Base-by-base conservation (phyloP, 768 basidiomycete species). In the Coprinopsis cinerea region DNA sequence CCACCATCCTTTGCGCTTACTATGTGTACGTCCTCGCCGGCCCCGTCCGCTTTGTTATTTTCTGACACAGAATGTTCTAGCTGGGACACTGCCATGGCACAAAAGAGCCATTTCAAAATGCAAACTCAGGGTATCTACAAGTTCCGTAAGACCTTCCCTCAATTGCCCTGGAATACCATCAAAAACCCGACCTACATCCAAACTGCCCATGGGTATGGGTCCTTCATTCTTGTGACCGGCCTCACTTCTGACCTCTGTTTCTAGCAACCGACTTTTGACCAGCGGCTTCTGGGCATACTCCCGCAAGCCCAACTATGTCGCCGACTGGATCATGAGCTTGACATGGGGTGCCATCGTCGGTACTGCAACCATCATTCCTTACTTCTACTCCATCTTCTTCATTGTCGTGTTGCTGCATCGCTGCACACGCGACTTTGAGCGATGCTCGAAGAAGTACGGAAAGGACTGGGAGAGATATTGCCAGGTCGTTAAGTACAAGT, bases 71-170 rank as follows among this genome's bases (percentile, higher is more conserved):
- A n/a, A 18, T 23, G 44, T 30, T 22, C 55, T 43, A 92, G 90
- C 59, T 98, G 89, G 78, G 96, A 99, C 58, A 86, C 89, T 15
- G 76, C 92, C 1, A 95, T 93, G 91, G 82, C 92, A 2, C 95
- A 98, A 64, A 98, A 99, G 72, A 93, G 90, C 56, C 83, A 83
- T 54, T 98, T 98, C 79, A 95, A 96, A 65, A 95, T 97, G 88
- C 88, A 95, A 63, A 87, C 87, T 32, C 90, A 92, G 59, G 94
- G 92, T 18, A 89, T 88, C 57, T 84, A 78, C 58, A 77, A 73
- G 32, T 87, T 84, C 71, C 87, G 96, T 60, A 85, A 85, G 59
- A 85, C 93, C 0, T 98, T 98, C 83, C 96, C 96, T 49, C 89
- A 94, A 61, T 72, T 96, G 7, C 94, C 95, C 0, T 77, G 90